Evolutionary conservation across 2,329 filamentous ascomycete species (phyloP).

Genomic region (Trichoderma sp.): DNA sequence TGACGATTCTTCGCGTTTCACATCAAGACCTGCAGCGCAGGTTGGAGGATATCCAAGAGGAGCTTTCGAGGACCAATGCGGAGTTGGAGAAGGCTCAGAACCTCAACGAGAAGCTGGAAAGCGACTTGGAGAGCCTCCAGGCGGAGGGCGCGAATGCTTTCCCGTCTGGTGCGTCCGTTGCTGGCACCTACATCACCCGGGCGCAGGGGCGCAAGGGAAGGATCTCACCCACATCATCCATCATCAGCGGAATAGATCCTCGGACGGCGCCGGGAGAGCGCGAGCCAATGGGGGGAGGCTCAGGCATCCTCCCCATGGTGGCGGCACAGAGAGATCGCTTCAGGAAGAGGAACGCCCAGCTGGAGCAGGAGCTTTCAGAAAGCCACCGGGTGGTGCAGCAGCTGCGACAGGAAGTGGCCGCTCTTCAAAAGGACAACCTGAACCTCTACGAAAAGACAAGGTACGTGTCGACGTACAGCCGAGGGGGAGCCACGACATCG

Average conservation of each 20-base stretch:
- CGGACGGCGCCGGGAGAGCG: constrained; percentile 51
- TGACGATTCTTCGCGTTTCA: constrained; percentile 89
- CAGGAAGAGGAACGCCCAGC: constrained; percentile 90
- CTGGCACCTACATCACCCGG: constrained; percentile 79
- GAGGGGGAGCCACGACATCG: constrained; percentile 62
- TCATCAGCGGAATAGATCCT: constrained; percentile 94
- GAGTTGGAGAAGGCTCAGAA: constrained; percentile 84
- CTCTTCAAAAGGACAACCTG: constrained; percentile 93
- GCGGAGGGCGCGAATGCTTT: constrained; percentile 81
- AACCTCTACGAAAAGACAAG: constrained; percentile 96
- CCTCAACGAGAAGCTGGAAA: constrained; percentile 86
- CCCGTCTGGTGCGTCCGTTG: constrained; percentile 87
- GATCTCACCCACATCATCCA: constrained; percentile 91
- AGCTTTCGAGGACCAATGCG: constrained; percentile 78
- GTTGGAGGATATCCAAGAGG: constrained; percentile 78
- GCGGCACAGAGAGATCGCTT: constrained; percentile 97
- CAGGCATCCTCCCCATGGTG: constrained; percentile 95
- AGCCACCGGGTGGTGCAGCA: constrained; percentile 80
- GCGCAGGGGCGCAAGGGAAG: constrained; percentile 66
- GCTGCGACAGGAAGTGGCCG: constrained; percentile 85
- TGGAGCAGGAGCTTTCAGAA: constrained; percentile 88
- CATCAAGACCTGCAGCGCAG: constrained; percentile 87
- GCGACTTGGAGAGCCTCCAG: constrained; percentile 85
- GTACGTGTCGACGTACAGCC: constrained; percentile 92
- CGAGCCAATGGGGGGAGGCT: constrained; percentile 72